These are phyloP conservation scores for Urtica urens DNA, from an alignment of 306 rosid species.

Conservation along the genomic window DNA sequence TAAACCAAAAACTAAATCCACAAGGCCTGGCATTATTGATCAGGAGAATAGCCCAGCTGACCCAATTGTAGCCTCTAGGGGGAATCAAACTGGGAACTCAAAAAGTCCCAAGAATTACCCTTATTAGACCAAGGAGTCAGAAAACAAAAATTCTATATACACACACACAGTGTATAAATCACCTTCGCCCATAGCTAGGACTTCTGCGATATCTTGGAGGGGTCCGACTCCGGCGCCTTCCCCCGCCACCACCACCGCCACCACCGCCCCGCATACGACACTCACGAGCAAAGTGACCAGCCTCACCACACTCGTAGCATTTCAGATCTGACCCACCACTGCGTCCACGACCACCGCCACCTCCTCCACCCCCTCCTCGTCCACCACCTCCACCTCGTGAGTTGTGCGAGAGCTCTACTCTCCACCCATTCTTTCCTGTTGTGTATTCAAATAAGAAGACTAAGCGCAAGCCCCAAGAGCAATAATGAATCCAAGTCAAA, in stretches of 20 bases:
- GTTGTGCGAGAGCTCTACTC: slow-evolving; percentile 96
- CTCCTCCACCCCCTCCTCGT: slow-evolving; percentile 50
- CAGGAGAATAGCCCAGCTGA: too few species aligned
- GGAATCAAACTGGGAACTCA: too few species aligned
- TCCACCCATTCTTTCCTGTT: slow-evolving; percentile 96
- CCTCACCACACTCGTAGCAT: slow-evolving; percentile 97
- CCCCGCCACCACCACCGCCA: slow-evolving; percentile 93
- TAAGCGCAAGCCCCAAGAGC: too few species aligned
- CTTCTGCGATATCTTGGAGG: slow-evolving; percentile 90
- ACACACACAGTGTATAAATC: slow-evolving; percentile 6
- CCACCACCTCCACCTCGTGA: slow-evolving; percentile 76
- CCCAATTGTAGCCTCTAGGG: too few species aligned
- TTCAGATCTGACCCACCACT: slow-evolving; percentile 94
- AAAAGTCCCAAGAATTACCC: too few species aligned
- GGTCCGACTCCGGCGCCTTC: slow-evolving; percentile 87
- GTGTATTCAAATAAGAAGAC: too few species aligned
- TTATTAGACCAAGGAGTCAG: too few species aligned
- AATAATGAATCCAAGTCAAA: too few species aligned
- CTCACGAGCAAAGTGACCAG: slow-evolving; percentile 98
- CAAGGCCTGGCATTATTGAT: too few species aligned
- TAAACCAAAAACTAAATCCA: too few species aligned
- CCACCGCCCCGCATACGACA: slow-evolving; percentile 90
- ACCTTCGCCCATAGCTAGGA: slow-evolving; percentile 98
- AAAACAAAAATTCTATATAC: too few species aligned
- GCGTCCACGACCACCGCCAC: slow-evolving; percentile 83